These are phyloP conservation scores for Massarina eburnea DNA, from an alignment of 2,329 filamentous ascomycete species.

Conservation along the genomic window DNA sequence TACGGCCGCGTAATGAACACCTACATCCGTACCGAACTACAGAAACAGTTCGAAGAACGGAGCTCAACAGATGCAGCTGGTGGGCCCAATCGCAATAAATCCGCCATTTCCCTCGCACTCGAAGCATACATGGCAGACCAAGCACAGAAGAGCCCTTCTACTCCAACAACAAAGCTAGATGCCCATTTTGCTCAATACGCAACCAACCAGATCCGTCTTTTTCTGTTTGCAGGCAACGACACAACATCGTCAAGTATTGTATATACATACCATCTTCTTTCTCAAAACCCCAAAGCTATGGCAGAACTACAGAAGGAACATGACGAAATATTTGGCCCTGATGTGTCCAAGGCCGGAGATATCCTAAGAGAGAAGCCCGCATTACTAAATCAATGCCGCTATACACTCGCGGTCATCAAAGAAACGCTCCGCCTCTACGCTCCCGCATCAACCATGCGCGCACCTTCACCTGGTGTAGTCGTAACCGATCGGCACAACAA, in stretches of 20 bases:
- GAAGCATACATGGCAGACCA: conserved; percentile 28
- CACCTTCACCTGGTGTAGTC: conserved; percentile 13
- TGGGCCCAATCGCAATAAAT: background rate
- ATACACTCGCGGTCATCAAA: conserved; percentile 39
- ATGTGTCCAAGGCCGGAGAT: conserved; percentile 8
- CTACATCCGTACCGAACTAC: conserved; percentile 13
- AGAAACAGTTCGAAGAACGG: conserved; percentile 15
- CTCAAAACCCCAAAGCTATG: conserved; percentile 24
- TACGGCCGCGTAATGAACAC: conserved; percentile 14
- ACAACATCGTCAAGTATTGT: conserved; percentile 36
- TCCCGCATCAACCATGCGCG: conserved; percentile 32
- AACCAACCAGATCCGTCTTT: conserved; percentile 18
- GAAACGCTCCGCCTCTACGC: conserved; percentile 38
- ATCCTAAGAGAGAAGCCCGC: conserved; percentile 22
- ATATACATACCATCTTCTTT: conserved; percentile 32
- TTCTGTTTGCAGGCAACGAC: conserved; percentile 42
- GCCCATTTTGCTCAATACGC: background rate
- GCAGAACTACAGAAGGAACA: conserved; percentile 29
- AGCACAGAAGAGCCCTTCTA: background rate
- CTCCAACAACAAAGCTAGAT: conserved; percentile 1
- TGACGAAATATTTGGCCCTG: conserved; percentile 31
- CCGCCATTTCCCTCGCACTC: background rate
- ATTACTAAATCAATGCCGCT: conserved; percentile 32
- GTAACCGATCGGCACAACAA: conserved; percentile 22
- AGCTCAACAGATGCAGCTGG: background rate